phyloP scores from a whole-genome alignment of 2,329 filamentous ascomycete genomes.

The Fusarium sp. region DNA sequence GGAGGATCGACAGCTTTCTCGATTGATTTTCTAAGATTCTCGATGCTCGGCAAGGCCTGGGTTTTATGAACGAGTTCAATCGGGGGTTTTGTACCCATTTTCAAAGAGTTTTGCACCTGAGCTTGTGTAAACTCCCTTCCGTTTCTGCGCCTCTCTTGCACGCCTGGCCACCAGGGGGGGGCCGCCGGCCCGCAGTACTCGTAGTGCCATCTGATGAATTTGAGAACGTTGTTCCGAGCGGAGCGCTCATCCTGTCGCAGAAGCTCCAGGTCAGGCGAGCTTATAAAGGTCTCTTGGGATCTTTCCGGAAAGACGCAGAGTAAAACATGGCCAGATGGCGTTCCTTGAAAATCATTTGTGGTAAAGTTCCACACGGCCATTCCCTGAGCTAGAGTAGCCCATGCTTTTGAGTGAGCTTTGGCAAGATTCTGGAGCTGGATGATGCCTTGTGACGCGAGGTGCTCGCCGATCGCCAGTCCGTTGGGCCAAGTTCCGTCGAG shows the following conservation, averaged over 20 bases:
- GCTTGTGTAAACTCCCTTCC: neutral
- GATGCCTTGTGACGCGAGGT: conserved; percentile 37
- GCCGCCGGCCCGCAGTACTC: neutral
- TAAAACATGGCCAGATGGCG: conserved; percentile 40
- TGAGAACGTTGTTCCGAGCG: neutral
- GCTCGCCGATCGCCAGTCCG: conserved; percentile 18
- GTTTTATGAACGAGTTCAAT: neutral
- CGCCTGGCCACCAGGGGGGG: neutral
- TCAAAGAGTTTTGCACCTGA: neutral
- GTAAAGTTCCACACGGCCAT: conserved; percentile 46
- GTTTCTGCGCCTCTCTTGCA: neutral
- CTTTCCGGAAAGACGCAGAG: conserved; percentile 43
- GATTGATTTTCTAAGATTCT: neutral
- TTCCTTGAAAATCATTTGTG: conserved; percentile 18
- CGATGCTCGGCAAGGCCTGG: neutral
- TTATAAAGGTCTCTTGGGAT: neutral
- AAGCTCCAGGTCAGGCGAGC: neutral
- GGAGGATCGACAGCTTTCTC: neutral
- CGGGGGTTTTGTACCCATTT: too few species aligned
- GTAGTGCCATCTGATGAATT: neutral
- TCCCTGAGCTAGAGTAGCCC: conserved; percentile 37
- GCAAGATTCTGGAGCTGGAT: conserved; percentile 38
- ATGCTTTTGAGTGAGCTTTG: conserved; percentile 35
- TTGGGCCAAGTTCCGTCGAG: conserved; percentile 23
- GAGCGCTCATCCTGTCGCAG: neutral